These are phyloP conservation scores for Metarhizium humberi DNA, from an alignment of 2,329 filamentous ascomycete species.

Conservation along the genomic window DNA sequence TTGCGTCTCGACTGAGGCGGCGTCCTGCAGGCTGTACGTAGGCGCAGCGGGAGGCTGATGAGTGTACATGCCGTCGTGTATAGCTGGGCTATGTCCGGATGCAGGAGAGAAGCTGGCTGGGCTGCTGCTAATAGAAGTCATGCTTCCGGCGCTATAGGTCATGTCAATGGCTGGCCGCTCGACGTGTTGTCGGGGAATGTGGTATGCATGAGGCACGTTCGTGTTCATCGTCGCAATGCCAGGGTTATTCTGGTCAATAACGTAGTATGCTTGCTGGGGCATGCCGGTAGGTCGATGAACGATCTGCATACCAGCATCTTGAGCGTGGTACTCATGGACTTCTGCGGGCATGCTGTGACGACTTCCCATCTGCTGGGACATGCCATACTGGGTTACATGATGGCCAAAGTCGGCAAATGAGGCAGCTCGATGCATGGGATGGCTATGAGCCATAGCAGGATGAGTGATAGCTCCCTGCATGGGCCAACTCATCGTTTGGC, in stretches of 20 bases:
- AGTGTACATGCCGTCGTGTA: constrained; percentile 48
- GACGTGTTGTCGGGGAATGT: constrained; percentile 39
- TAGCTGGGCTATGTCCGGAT: constrained; percentile 42
- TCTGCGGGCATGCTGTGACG: constrained; percentile 37
- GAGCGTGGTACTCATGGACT: constrained; percentile 34
- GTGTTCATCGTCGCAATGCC: constrained; percentile 53
- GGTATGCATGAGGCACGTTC: constrained; percentile 40
- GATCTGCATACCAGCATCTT: constrained; percentile 36
- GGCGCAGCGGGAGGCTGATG: constrained; percentile 40
- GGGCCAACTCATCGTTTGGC: constrained; percentile 44
- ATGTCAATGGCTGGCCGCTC: constrained; percentile 40
- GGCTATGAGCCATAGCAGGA: constrained; percentile 24
- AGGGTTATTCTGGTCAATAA: constrained; percentile 53
- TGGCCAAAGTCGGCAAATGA: constrained; percentile 48
- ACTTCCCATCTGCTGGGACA: constrained; percentile 31
- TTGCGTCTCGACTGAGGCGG: constrained; percentile 37
- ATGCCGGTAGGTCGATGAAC: constrained; percentile 39
- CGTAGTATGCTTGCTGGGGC: constrained; percentile 41
- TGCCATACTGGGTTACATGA: constrained; percentile 34
- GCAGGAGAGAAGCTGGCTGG: constrained; percentile 48
- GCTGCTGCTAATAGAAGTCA: constrained; percentile 47
- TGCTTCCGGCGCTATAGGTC: constrained; percentile 37
- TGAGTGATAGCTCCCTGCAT: constrained; percentile 31
- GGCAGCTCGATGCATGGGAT: constrained; percentile 39
- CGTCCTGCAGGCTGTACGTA: constrained; percentile 37